These are phyloP conservation scores for Cercospora zeae-maydis DNA, from an alignment of 2,329 filamentous ascomycete species.

Conservation along the genomic window DNA sequence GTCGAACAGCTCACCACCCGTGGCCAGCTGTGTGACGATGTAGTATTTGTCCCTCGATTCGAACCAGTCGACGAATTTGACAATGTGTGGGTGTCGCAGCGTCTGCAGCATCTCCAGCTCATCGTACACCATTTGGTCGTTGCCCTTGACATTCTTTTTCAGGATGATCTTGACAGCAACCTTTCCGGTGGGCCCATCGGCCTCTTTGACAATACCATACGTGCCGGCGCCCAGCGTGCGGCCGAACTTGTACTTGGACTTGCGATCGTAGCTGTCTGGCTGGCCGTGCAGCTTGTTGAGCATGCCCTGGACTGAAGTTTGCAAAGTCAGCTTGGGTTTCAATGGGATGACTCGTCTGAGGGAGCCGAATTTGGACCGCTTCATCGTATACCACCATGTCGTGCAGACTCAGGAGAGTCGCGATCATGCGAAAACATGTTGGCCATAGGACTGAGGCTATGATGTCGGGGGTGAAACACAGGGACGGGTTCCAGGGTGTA, in stretches of 20 bases:
- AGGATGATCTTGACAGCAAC: conserved; percentile 98
- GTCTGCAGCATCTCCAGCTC: conserved; percentile 90
- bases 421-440: conserved; percentile 5
- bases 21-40: conserved; percentile 94
- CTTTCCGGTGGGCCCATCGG: conserved; percentile 77
- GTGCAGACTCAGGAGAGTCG: conserved; percentile 10
- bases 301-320: conserved; percentile 52
- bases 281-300: conserved; percentile 94
- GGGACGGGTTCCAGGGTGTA: conserved; percentile 15
- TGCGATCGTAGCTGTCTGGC: conserved; percentile 97
- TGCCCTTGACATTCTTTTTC: conserved; percentile 98
- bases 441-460: conserved; percentile 11
- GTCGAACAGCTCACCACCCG: conserved; percentile 94
- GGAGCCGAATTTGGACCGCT: conserved; percentile 13
- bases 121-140: conserved; percentile 98
- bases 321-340: conserved; percentile 23
- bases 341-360: conserved; percentile 18
- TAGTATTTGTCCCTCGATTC: conserved; percentile 99
- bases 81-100: conserved; percentile 90
- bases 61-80: conserved; percentile 98
- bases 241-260: conserved; percentile 90
- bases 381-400: conserved; percentile 14
- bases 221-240: conserved; percentile 92
- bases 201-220: conserved; percentile 96
- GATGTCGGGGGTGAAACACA: conserved; percentile 17